Conservation (phyloP, 2,329 filamentous ascomycete genomes). For the Endoconidiophora laricicola region DNA sequence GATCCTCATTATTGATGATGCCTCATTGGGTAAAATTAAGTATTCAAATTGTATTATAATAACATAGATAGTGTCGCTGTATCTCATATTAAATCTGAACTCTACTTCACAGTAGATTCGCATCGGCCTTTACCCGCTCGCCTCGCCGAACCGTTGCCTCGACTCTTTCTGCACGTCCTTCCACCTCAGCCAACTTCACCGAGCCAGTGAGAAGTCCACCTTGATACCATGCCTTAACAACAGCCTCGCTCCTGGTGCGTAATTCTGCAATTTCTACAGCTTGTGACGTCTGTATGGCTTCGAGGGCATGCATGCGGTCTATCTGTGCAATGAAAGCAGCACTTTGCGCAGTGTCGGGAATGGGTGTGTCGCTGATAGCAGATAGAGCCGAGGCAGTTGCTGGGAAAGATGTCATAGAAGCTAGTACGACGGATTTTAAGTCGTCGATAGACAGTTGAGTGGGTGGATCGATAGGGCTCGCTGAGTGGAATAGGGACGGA, state of each 20-base stretch:
- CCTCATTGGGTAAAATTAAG: too few relatives aligned
- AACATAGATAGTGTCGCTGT: too few relatives aligned
- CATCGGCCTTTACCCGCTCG: slow-evolving; percentile 41
- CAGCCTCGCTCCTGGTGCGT: slow-evolving; percentile 43
- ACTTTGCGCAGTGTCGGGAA: slow-evolving; percentile 38
- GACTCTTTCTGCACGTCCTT: slow-evolving; percentile 46
- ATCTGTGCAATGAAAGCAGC: slow-evolving; percentile 39
- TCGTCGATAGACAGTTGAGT: slow-evolving; percentile 34
- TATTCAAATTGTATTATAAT: too few relatives aligned
- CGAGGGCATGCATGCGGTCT: slow-evolving; percentile 45
- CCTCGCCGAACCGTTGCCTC: slow-evolving; percentile 49
- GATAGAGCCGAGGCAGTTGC: slow-evolving; percentile 40
- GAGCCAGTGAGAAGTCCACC: slow-evolving; percentile 50
- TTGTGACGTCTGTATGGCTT: slow-evolving; percentile 45
- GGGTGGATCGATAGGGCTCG: slow-evolving; percentile 29
- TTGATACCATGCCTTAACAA: slow-evolving; percentile 58
- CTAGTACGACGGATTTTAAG: slow-evolving; percentile 37
- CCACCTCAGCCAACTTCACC: slow-evolving; percentile 53
- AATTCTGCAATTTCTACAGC: slow-evolving; percentile 45
- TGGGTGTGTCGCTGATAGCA: slow-evolving; percentile 36
- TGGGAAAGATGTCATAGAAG: slow-evolving; percentile 38
- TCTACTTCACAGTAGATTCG: slow-evolving; percentile 21
- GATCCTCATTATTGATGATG: too few relatives aligned
- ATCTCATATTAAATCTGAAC: too few relatives aligned
- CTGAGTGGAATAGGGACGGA: slow-evolving; percentile 37